Percentiles rank a stretch among this genome's conserved stretches.
Evolutionary conservation across 1,139 yeast species (phyloP).

Genomic region (Waltiozyma sp.): DNA sequence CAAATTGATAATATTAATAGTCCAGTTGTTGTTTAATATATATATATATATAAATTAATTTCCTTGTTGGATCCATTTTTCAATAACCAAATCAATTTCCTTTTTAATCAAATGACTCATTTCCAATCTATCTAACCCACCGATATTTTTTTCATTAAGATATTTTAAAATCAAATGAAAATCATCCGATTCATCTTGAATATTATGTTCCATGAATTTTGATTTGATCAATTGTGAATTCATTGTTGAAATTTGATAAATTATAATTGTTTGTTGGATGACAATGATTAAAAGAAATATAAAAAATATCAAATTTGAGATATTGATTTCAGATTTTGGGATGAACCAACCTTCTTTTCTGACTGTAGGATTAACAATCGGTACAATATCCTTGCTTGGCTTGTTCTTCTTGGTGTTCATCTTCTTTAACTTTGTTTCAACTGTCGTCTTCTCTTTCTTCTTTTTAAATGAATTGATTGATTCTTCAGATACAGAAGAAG

Average conservation of each 20-base stretch:
- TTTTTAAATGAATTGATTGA: no score
- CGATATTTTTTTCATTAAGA: background rate
- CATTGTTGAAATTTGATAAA: background rate
- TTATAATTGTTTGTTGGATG: background rate
- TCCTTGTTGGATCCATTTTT: background rate
- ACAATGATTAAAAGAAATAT: background rate
- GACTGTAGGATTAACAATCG: no score
- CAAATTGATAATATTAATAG: background rate
- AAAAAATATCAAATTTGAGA: background rate
- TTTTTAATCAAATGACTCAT: background rate
- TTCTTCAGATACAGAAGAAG: background rate
- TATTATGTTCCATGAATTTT: no score
- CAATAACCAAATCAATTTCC: background rate
- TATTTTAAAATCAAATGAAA: background rate
- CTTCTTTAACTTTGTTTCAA: slow-evolving; percentile 2
- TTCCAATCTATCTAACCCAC: background rate
- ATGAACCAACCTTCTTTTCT: background rate
- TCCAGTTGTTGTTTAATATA: background rate
- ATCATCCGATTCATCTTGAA: background rate
- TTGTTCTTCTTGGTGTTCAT: no score
- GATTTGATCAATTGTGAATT: background rate
- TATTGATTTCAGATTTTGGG: background rate
- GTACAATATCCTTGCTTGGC: no score
- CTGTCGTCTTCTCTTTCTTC: slow-evolving; percentile 4
- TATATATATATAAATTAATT: no score